These are phyloP conservation scores for Mortierella sp. DNA, from an alignment of 371 early-diverging fungal genomes.

Conservation along the genomic window DNA sequence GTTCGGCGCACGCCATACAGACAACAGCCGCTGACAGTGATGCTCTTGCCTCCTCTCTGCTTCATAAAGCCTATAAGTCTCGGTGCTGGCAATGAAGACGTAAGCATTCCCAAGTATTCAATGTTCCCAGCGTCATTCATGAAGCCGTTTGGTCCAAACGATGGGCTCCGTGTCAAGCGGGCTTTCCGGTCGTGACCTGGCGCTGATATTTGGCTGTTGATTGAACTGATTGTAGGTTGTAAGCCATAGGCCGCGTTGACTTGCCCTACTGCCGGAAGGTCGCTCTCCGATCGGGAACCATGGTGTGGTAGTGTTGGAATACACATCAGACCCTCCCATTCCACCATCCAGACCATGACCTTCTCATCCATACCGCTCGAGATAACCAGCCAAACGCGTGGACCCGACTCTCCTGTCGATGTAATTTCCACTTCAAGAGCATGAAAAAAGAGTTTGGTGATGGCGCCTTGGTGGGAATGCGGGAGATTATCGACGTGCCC, in stretches of 20 bases:
- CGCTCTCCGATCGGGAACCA: background rate
- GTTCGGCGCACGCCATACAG: constrained; percentile 44
- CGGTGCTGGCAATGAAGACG: constrained; percentile 45
- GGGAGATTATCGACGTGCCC: constrained; percentile 21
- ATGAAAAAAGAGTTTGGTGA: constrained; percentile 45
- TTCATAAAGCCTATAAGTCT: constrained; percentile 49
- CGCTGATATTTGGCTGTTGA: background rate
- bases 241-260: no score
- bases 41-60: constrained; percentile 47
- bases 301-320: background rate
- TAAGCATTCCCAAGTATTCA: constrained; percentile 16
- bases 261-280: background rate
- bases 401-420: constrained; percentile 42
- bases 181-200: background rate
- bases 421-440: constrained; percentile 47
- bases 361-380: constrained; percentile 49
- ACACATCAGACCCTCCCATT: constrained; percentile 48
- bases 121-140: background rate
- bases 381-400: constrained; percentile 46
- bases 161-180: background rate
- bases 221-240: no score
- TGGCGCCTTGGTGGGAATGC: constrained; percentile 39
- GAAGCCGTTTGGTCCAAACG: background rate
- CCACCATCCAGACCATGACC: constrained; percentile 52
- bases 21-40: constrained; percentile 36